Evolutionary conservation across 176 grass and related monocot species (phyloP), one percentile per base, ranked within the genome.

Genomic region (Aegilops longissima): DNA sequence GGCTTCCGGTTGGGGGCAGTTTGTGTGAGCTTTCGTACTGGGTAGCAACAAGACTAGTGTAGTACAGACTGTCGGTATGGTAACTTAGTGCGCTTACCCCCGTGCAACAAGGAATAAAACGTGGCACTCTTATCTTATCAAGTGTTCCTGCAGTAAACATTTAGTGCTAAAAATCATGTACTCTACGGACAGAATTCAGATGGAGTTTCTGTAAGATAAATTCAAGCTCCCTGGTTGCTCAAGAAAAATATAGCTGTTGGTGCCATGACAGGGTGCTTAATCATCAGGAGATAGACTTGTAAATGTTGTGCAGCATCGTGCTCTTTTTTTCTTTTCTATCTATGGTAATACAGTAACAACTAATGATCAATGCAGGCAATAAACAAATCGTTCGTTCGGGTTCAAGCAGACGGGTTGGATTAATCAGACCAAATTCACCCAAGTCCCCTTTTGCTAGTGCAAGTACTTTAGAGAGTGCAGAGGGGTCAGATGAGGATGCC

Each of bases 361-460:
- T 29, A 30, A 68, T 33, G 61, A 17, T 77, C 67, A 81, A 85
- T 92, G 84, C 85, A 98, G 95, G 87, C 68, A 86, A 63, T 82
- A 88, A 74, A 52, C 59, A 87, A 52, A 54, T 88, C 18, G 59
- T 64, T 6, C 85, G 90, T 74, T 86, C 91, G 45, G 68, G 78
- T 84, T 92, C 95, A 82, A 93, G 78, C 67, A 95, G 91, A 66
- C 88, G 89, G 17, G 81, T 82, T 68, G 84, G 77, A 77, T 84
- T 88, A 76, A 87, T 94, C 52, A 86, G 89, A 65, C 82, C 87
- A 84, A 90, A 84, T 67, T 98, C 95, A 80, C 95, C 93, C 47
- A 98, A 92, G 61, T 98, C 93, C 68, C 91, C 93, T 86, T 80
- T 86, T 56, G 83, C 85, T 65, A 93, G 89, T 84, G 84, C 86